A percentile compares a stretch with the other conserved stretches of the same genome.
Conservation (phyloP, 2,329 filamentous ascomycete genomes). For the Diplodia scrobiculata region DNA sequence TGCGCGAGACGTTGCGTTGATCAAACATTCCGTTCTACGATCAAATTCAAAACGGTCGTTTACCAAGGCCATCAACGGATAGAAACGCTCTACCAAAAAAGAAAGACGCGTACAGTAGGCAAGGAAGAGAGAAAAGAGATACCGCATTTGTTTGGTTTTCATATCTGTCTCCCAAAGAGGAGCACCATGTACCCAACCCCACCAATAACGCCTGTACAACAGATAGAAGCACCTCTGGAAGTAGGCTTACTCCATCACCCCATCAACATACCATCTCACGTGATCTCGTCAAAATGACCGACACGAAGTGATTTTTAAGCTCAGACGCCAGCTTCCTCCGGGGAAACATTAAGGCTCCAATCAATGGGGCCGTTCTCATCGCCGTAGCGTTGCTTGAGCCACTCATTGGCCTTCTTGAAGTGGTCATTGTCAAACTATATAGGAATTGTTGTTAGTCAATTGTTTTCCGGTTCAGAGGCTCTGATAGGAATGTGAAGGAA, state of each 20-base stretch:
- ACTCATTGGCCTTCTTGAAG: conserved; percentile 80
- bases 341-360: conserved; percentile 67
- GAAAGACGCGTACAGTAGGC: background rate
- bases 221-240: background rate
- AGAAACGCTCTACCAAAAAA: background rate
- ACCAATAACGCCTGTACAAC: background rate
- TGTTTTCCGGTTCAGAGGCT: conserved; percentile 34
- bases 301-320: background rate
- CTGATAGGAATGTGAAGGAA: conserved; percentile 34
- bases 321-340: conserved; percentile 41
- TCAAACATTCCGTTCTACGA: too few species aligned
- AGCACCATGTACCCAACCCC: background rate
- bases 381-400: conserved; percentile 78
- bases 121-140: background rate
- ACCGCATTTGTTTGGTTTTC: background rate
- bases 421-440: conserved; percentile 71
- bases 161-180: background rate
- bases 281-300: background rate
- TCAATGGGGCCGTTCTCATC: conserved; percentile 72
- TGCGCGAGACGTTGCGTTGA: too few species aligned
- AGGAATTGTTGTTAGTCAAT: background rate
- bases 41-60: too few species aligned
- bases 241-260: background rate
- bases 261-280: background rate
- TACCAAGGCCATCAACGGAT: background rate